Base-by-base conservation (phyloP, 1,139 yeast genomes). In the Martiniozyma asiatica region DNA sequence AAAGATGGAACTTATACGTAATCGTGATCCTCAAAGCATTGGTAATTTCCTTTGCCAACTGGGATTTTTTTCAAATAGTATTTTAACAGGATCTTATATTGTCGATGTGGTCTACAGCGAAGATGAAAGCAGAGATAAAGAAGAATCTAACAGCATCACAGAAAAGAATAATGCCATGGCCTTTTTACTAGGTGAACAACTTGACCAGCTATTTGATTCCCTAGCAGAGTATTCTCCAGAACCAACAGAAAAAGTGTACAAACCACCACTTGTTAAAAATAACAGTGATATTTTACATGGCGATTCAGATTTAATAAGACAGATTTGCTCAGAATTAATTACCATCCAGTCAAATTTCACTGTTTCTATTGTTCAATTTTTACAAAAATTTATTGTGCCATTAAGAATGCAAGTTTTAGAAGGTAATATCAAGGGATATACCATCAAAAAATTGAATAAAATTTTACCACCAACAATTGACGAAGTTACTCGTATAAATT, bases 381-480 rank as follows among this genome's bases (percentile, higher is more conserved):
- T 85, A 26, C 94, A 81, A 44, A 73, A 79, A 34, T 77, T 81
- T 40, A 63, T 87, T 20, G 74, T 85, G 19, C 94, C 94, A 0
- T 55, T 85, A 26, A 65, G 97, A 42, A 70, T 80, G 14, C 66
- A 67, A 39, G 84, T 78, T 1, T 54, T 82, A 21, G 66, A 71
- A 27, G 68, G 71, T 8, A 63, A 66, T 20, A 51, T 70, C 9
- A 68, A 65, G 5, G 57, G 55, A 8, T 55, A 32, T 33, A 60
- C 72, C 1, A 73, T 82, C 8, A 58, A 75, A 2, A 71, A 71
- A 42, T 61, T 85, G 23, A 87, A 87, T 51, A 64, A 73, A 30
- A 65, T 84, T 1, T 84, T 87, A 48, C 96, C 97, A 3, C 96
- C 96, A 1, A 87, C 97, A 0, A 79, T 87, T 20, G 97, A 87